Base-by-base conservation (phyloP, 305 asterid genomes). In the Euphrasia arctica region DNA sequence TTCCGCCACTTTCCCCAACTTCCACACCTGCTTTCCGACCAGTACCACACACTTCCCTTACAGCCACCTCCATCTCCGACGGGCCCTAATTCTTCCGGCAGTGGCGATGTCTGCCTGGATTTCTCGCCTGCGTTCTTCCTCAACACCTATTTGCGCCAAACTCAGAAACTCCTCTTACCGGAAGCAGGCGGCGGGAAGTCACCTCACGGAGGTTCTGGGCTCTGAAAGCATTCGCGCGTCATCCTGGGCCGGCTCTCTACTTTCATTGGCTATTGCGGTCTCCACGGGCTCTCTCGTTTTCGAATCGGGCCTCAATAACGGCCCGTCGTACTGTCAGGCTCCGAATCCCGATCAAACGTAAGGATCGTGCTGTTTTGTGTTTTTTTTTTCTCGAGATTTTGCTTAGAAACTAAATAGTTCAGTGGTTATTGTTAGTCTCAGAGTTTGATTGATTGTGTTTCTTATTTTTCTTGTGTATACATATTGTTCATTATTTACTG, bases 261-360 rank as follows among this genome's bases (percentile, higher is more conserved):
- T 91, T 62, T 90, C 88, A 32, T 42, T 88, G 49, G 95, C 89
- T 52, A n/a, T 88, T 43, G 86, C 85, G 28, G 78, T 64, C 56
- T 82, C 90, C 51, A 78, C 95, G 56, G 87, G 84, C 13, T 74
- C 92, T 25, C 58, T 88, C 57, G 65, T 75, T 59, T 51, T 79
- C 55, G 85, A 77, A 9, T 81, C 85, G 32, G 61, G 67, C 60
- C 27, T 43, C 75, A 54, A 48, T 28, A 65, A 58, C 22, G 41
- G 54, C 45, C 64, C 54, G 12, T 74, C 97, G 18, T 63, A 74
- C 75, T 86, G 86, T 58, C 86, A 91, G 64, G 69, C 96, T 45
- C 77, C 91, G 36, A 71, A 72, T 83, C 49, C 68, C 48, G 82
- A 83, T 72, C 84, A 70, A 64, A 64, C 64, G 87, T 81, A 65